A percentile compares a stretch with the other conserved stretches of the same genome.
Evolutionary conservation across 176 grass and related monocot species (phyloP).

Genomic region (Ananas comosus): DNA sequence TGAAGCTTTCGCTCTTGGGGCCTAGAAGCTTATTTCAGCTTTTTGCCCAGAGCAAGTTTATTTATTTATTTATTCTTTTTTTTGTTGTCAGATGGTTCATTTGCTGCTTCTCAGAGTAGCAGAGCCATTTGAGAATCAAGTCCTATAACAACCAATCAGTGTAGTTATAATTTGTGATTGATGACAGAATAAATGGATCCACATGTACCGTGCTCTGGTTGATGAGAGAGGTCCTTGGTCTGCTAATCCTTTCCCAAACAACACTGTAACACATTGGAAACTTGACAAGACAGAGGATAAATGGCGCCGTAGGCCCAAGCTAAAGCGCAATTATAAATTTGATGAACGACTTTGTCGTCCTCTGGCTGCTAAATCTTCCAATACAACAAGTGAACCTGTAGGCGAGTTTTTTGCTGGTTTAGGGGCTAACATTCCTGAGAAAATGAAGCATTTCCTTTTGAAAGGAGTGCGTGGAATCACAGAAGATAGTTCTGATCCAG

Average conservation of each 20-base stretch:
- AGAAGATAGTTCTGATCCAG: conserved; percentile 56
- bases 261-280: conserved; percentile 61
- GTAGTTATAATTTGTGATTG: conserved; percentile 1
- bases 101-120: no score
- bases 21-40: no score
- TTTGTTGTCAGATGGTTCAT: no score
- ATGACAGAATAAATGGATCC: conserved; percentile 92
- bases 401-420: conserved; percentile 26
- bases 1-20: no score
- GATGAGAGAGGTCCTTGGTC: conserved; percentile 95
- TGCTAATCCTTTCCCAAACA: conserved; percentile 84
- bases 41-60: no score
- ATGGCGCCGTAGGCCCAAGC: conserved; percentile 79
- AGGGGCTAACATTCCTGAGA: conserved; percentile 55
- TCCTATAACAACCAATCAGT: neutral
- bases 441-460: conserved; percentile 80
- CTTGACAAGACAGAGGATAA: conserved; percentile 94
- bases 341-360: conserved; percentile 72
- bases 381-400: conserved; percentile 23
- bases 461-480: conserved; percentile 77
- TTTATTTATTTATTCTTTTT: no score
- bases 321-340: conserved; percentile 95
- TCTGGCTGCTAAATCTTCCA: conserved; percentile 42
- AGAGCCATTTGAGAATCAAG: no score
- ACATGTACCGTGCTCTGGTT: conserved; percentile 74